Evolutionary conservation across 2,329 filamentous ascomycete species (phyloP), one percentile per base, ranked within the genome.

Genomic region (Davidsoniella eucalypti): DNA sequence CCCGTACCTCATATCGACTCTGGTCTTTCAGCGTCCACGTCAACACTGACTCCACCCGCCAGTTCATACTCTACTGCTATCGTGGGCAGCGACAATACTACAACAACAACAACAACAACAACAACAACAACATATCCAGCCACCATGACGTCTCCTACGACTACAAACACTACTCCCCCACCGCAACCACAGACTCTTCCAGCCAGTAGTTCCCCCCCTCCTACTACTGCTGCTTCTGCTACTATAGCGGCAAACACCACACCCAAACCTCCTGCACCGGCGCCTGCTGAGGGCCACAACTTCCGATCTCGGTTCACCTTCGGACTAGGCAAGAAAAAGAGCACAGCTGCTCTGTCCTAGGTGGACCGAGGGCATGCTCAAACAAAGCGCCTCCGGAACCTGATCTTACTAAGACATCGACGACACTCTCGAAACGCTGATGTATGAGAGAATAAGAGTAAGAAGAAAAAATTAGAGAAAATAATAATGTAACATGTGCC

Each of bases 321-420:
- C 56, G 65, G 72, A 54, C 56, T 84, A 25, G 76, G 79, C 4
- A 67, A 74, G 59, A 84, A 83, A 67, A 83, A 79, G 68, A 78
- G 72, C 59, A 71, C 68, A 49, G 61, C 64, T 49, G 60, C 69
- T 51, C 39, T 54, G 50, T 54, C 52, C 37, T 54, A 52, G 54
- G 50, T 43, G 47, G 52, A 37, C 9, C 40, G 43, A 18, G 49
- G n/a, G 46, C 21, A 43, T 47, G 49, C 18, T 51, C 40, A 38
- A 21, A 47, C n/a, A 33, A 33, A 12, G 16, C 29, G 33, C 44
- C 33, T 47, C 21, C 17, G 21, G 12, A 47, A 39, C 9, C 12
- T 47, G 12, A 47, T 33, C 29, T 33, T 33, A 33, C 12, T 12
- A 33, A 33, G 29, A 33, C 8, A 33, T 33, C 29, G 29, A 33